Percentiles rank a stretch among this genome's conserved stretches.
Conservation (phyloP, 805 yeast species). For the Tetrapisispora nanseiensis region DNA sequence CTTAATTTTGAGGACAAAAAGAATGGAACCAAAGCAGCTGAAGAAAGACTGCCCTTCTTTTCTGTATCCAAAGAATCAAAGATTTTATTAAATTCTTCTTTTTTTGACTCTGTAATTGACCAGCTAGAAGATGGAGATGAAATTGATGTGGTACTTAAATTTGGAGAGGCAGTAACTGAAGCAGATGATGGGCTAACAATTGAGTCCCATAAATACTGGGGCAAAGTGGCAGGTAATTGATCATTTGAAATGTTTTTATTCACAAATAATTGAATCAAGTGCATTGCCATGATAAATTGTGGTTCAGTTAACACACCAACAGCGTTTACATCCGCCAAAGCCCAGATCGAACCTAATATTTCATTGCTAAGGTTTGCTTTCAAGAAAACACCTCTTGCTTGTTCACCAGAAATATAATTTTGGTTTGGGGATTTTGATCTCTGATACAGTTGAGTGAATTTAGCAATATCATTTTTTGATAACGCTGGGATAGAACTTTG, state of each 20-base stretch:
- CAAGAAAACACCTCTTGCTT: constrained; percentile 75
- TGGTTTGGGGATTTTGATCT: constrained; percentile 41
- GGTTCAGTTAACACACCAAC: constrained; percentile 61
- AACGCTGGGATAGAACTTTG: constrained; percentile 1
- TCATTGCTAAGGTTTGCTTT: constrained; percentile 79
- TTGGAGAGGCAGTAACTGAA: not conserved
- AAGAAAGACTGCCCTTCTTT: constrained; percentile 50
- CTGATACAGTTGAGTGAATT: constrained; percentile 60
- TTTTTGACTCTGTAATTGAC: constrained; percentile 56
- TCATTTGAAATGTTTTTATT: constrained; percentile 53
- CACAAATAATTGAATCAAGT: constrained; percentile 61
- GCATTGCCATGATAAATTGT: constrained; percentile 90
- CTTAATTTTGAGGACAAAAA: constrained; percentile 77
- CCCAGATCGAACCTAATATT: constrained; percentile 80
- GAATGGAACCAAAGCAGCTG: constrained; percentile 78
- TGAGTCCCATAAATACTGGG: constrained; percentile 34
- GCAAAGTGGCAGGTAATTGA: constrained; percentile 44
- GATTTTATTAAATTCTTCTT: constrained; percentile 63
- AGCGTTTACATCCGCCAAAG: constrained; percentile 64
- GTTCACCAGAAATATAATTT: constrained; percentile 50
- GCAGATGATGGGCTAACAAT: constrained; percentile 8
- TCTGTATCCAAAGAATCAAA: constrained; percentile 67
- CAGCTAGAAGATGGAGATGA: constrained; percentile 35
- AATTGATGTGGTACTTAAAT: not conserved
- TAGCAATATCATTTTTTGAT: constrained; percentile 47